Conservation (phyloP, 2,329 filamentous ascomycete genomes). For the Sclerotinia minor region DNA sequence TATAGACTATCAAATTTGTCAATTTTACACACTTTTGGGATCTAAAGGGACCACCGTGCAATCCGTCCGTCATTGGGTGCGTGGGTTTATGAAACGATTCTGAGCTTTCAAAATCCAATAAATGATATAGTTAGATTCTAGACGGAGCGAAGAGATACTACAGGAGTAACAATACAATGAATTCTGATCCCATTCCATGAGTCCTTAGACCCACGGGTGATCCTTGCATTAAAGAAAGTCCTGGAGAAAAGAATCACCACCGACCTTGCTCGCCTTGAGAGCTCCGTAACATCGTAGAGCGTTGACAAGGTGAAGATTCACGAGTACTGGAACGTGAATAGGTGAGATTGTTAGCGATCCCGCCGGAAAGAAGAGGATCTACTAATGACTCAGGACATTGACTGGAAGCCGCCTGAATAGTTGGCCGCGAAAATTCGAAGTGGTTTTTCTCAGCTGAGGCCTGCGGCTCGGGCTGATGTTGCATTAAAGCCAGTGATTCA, state of each 20-base stretch:
- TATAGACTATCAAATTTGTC: constrained; percentile 26
- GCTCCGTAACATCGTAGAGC: constrained; percentile 9
- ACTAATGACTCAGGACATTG: background rate
- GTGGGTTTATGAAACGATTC: no score
- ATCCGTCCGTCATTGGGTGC: no score
- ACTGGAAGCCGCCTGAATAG: background rate
- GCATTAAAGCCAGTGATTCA: background rate
- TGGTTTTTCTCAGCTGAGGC: background rate
- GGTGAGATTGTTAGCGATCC: background rate
- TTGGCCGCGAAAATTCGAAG: background rate
- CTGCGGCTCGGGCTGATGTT: background rate
- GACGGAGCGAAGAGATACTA: no score
- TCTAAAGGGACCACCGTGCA: background rate
- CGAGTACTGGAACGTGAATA: constrained; percentile 7
- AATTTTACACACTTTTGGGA: constrained; percentile 11
- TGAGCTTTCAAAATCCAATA: no score
- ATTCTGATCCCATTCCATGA: no score
- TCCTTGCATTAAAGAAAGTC: background rate
- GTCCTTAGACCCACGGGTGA: background rate
- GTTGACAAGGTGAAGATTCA: constrained; percentile 11
- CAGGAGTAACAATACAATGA: no score
- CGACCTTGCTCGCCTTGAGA: constrained; percentile 18
- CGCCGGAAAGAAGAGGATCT: background rate
- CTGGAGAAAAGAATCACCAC: background rate
- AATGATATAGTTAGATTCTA: no score